phyloP scores from a whole-genome alignment of 306 rosid species.

The Senna siamea region DNA sequence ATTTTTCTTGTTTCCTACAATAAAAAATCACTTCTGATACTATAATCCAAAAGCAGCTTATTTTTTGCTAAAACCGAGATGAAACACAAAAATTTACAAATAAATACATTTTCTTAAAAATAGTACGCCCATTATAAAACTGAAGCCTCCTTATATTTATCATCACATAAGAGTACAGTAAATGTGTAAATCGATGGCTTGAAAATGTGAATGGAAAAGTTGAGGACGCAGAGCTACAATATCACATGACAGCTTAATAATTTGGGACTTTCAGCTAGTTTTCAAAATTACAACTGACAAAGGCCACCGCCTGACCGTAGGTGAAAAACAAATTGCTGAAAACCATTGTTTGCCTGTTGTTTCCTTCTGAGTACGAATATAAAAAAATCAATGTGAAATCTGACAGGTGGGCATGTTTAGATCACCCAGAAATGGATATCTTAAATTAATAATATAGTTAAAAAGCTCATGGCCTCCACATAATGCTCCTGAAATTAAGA shows the following conservation, averaged over 20 bases:
- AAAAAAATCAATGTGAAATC: background rate
- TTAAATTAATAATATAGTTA: background rate
- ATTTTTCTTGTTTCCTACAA: too few species aligned
- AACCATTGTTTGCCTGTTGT: background rate
- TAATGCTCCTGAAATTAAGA: slow-evolving; percentile 11
- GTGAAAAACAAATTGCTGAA: background rate
- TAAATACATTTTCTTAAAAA: too few species aligned
- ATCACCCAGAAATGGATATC: background rate
- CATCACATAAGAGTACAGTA: too few species aligned
- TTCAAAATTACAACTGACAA: background rate
- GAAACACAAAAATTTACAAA: too few species aligned
- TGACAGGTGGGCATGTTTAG: slow-evolving; percentile 2
- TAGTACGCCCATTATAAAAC: too few species aligned
- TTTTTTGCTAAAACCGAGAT: too few species aligned
- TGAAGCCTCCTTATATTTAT: too few species aligned
- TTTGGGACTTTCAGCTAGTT: too few species aligned
- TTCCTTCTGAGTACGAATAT: background rate
- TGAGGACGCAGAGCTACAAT: background rate
- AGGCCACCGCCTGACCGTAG: background rate
- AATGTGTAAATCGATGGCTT: background rate
- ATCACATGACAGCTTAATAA: slow-evolving; percentile 1
- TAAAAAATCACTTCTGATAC: too few species aligned
- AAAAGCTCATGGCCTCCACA: background rate
- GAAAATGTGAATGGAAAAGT: background rate
- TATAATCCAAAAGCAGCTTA: too few species aligned